Evolutionary conservation across 2,329 filamentous ascomycete species (phyloP).

Genomic region (Myrmaecium sp.): DNA sequence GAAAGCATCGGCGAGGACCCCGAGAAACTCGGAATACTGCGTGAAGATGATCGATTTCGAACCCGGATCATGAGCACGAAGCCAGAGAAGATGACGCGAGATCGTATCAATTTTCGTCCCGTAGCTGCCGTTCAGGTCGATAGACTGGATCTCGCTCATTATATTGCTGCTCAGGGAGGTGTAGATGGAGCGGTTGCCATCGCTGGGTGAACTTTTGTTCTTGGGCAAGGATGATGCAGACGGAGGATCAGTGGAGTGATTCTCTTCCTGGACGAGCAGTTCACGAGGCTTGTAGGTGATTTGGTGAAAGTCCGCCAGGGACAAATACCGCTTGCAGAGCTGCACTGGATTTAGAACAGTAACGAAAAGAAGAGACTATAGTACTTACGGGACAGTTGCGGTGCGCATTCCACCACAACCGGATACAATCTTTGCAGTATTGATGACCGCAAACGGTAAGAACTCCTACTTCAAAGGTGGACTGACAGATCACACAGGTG

Average conservation of each 20-base stretch:
- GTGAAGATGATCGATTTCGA: slow-evolving; percentile 91
- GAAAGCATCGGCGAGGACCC: slow-evolving; percentile 56
- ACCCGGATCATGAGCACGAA: slow-evolving; percentile 67
- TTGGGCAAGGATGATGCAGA: slow-evolving; percentile 9
- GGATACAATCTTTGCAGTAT: slow-evolving; percentile 80
- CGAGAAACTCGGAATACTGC: slow-evolving; percentile 70
- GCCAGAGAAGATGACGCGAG: slow-evolving; percentile 61
- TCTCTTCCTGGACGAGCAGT: slow-evolving; percentile 48
- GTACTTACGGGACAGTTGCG: slow-evolving; percentile 74
- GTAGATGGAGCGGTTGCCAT: slow-evolving; percentile 45
- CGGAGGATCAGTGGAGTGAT: slow-evolving; percentile 13
- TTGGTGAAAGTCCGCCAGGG: slow-evolving; percentile 55
- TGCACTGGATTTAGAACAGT: no score
- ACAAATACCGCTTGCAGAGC: slow-evolving; percentile 59
- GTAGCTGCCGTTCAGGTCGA: slow-evolving; percentile 58
- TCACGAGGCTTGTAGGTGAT: slow-evolving; percentile 68
- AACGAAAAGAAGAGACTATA: no score
- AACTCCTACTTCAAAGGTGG: slow-evolving; percentile 57
- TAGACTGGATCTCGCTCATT: slow-evolving; percentile 63
- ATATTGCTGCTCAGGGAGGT: slow-evolving; percentile 54
- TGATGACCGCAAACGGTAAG: slow-evolving; percentile 81
- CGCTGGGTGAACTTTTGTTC: slow-evolving; percentile 13
- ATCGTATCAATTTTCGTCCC: slow-evolving; percentile 77
- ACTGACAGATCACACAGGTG: slow-evolving; percentile 76
- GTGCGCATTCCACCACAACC: slow-evolving; percentile 57